Conservation (phyloP, 202 grass and related monocot genomes). For the Musa balbisiana region DNA sequence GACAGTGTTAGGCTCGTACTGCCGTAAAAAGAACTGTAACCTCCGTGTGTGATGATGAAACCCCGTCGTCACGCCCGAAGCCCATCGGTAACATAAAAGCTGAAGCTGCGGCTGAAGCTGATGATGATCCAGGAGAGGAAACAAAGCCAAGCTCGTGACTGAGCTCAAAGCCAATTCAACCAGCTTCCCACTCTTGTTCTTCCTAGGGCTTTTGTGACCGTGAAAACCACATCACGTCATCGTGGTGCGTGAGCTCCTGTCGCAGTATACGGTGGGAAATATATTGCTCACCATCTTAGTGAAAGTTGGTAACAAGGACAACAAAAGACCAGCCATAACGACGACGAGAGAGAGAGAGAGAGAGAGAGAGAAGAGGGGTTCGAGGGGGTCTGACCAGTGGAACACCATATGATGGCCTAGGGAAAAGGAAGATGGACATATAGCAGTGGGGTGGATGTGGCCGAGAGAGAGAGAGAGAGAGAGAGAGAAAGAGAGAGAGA, state of each 20-base stretch:
- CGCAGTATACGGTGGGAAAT: too few relatives aligned
- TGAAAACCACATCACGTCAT: background rate
- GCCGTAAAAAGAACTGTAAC: background rate
- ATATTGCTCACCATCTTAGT: background rate
- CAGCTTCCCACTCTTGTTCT: too few relatives aligned
- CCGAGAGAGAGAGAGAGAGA: background rate
- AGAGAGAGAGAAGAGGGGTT: background rate
- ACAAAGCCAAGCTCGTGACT: background rate
- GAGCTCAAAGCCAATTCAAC: background rate
- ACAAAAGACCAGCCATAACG: background rate
- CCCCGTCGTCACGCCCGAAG: too few relatives aligned
- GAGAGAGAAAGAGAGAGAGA: background rate
- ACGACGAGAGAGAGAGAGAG: background rate
- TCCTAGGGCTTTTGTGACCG: background rate
- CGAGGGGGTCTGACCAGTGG: constrained; percentile 4
- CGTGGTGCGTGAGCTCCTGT: background rate
- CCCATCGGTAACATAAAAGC: background rate
- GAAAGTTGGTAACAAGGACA: constrained; percentile 1
- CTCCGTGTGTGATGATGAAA: too few relatives aligned
- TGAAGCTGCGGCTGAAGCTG: background rate
- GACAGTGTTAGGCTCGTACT: background rate
- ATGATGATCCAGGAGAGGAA: background rate
- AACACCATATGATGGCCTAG: background rate
- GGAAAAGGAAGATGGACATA: background rate
- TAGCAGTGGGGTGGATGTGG: background rate